These are phyloP conservation scores for Conringia planisiliqua DNA, from an alignment of 345 rosid species.

Conservation along the genomic window DNA sequence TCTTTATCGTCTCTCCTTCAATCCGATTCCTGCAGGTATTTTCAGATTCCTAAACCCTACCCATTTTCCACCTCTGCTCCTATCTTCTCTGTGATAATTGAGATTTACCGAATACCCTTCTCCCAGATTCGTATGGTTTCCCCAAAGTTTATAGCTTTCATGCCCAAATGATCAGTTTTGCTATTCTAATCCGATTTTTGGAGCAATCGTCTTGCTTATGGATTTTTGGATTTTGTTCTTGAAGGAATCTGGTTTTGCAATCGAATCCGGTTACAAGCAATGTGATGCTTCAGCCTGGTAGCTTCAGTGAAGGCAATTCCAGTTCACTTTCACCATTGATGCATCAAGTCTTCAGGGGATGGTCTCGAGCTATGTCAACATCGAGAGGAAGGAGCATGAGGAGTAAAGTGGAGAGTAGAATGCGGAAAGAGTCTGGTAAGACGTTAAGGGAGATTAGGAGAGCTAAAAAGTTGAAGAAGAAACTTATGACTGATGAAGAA, in stretches of 20 bases:
- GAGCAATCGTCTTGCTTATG: neutral
- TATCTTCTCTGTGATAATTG: neutral
- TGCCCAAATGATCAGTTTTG: neutral
- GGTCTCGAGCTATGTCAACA: conserved; percentile 71
- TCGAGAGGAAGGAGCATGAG: conserved; percentile 88
- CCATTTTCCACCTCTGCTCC: neutral
- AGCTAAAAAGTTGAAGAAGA: conserved; percentile 84
- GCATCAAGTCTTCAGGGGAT: conserved; percentile 32
- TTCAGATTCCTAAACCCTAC: neutral
- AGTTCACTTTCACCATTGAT: conserved; percentile 5
- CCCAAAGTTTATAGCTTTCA: neutral
- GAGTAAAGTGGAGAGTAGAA: conserved; percentile 87
- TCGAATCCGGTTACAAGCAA: conserved; percentile 13
- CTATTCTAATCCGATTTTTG: neutral
- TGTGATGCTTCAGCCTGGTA: conserved; percentile 4
- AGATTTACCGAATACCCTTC: neutral
- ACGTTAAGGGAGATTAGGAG: conserved; percentile 84
- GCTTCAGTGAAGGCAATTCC: neutral
- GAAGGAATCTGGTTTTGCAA: conserved; percentile 19
- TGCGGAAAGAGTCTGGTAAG: conserved; percentile 89
- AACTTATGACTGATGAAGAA: conserved; percentile 98
- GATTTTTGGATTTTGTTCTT: neutral
- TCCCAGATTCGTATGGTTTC: neutral
- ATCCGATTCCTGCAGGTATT: conserved; percentile 49
- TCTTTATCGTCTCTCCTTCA: conserved; percentile 47